These are phyloP conservation scores for Hypoxylon sp. DNA, from an alignment of 2,329 filamentous ascomycete species.

Conservation along the genomic window DNA sequence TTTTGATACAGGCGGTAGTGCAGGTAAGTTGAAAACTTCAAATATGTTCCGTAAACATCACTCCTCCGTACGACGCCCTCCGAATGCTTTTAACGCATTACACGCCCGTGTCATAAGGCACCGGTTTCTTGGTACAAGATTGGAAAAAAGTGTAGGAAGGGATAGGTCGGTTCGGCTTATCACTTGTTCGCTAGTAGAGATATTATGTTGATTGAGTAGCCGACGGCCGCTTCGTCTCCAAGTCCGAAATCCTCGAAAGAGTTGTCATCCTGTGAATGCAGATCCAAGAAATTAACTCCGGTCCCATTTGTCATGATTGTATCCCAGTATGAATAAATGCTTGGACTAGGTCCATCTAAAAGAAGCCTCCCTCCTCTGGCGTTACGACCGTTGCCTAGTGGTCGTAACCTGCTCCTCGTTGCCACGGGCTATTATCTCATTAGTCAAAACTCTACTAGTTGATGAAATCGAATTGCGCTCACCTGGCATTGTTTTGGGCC, in stretches of 20 bases:
- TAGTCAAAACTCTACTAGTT: constrained; percentile 36
- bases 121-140: constrained; percentile 32
- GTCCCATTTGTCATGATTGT: constrained; percentile 49
- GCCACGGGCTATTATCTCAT: constrained; percentile 62
- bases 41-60: constrained; percentile 22
- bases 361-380: constrained; percentile 45
- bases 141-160: constrained; percentile 31
- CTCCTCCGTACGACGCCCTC: constrained; percentile 43
- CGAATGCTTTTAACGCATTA: constrained; percentile 43
- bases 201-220: constrained; percentile 16
- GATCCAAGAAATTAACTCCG: constrained; percentile 50
- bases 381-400: constrained; percentile 52
- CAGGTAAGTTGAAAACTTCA: background rate
- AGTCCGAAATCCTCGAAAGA: constrained; percentile 42
- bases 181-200: constrained; percentile 17
- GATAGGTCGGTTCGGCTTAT: constrained; percentile 15
- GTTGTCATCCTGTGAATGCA: constrained; percentile 46
- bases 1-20: constrained; percentile 40
- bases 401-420: constrained; percentile 68
- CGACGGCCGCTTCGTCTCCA: constrained; percentile 34
- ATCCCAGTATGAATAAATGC: constrained; percentile 48
- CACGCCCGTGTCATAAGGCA: constrained; percentile 34
- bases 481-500: constrained; percentile 61
- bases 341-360: constrained; percentile 44
- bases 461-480: constrained; percentile 43